Percentiles rank a stretch among this genome's conserved stretches.
Evolutionary conservation across 371 early-diverging fungal genomes (phyloP).

Genomic region (Zopfochytrium polystomum): DNA sequence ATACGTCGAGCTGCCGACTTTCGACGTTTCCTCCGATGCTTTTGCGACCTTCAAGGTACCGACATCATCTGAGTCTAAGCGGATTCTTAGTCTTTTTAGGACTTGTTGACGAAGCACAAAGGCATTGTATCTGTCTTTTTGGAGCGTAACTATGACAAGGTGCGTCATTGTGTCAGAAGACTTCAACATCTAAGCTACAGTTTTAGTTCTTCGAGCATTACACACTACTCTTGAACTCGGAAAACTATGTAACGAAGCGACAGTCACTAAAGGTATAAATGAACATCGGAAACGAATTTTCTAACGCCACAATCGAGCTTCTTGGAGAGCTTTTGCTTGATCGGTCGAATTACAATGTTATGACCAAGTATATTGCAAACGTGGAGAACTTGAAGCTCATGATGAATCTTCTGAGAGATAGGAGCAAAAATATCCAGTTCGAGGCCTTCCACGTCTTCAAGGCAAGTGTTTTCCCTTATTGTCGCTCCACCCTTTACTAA

Average conservation of each 20-base stretch:
- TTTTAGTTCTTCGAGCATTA: conserved; percentile 85
- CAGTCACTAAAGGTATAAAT: conserved; percentile 88
- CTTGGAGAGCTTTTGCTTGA: conserved; percentile 95
- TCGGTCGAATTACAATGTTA: conserved; percentile 88
- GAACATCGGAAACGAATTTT: background rate
- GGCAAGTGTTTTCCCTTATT: conserved; percentile 51
- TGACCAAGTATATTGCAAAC: conserved; percentile 91
- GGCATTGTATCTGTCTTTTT: conserved; percentile 85
- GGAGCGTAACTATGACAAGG: conserved; percentile 82
- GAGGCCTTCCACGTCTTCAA: conserved; percentile 99
- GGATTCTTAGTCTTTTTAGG: conserved; percentile 43
- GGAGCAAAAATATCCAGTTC: conserved; percentile 94
- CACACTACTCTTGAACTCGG: conserved; percentile 76
- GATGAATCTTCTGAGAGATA: conserved; percentile 94
- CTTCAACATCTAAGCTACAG: background rate
- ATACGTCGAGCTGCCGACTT: conserved; percentile 93
- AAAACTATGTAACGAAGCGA: conserved; percentile 95
- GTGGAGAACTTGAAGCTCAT: conserved; percentile 93
- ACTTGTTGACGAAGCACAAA: conserved; percentile 93
- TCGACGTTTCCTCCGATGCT: conserved; percentile 96
- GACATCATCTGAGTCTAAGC: background rate
- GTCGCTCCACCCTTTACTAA: too few relatives aligned
- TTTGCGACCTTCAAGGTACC: conserved; percentile 90
- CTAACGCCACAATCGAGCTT: conserved; percentile 53
- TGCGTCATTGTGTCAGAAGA: conserved; percentile 24